Evolutionary conservation across 495 filamentous ascomycete species (phyloP), one percentile per base, ranked within the genome.

Genomic region (Penicillium crystallinum): DNA sequence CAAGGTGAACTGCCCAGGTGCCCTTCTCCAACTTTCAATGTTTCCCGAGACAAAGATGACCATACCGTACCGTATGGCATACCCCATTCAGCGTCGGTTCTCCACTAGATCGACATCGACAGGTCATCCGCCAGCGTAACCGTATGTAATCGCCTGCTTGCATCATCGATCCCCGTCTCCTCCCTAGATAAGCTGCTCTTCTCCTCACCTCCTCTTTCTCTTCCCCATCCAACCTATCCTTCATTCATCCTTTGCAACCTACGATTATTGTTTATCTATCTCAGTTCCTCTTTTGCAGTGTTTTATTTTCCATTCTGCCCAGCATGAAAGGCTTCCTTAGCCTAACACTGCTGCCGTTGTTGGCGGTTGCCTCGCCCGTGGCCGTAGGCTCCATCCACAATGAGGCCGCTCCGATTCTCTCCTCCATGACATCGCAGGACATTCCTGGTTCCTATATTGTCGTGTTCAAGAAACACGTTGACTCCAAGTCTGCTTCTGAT

Each of bases 381-480:
- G 77, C 88, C 63, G 78, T 85, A 52, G 85, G 84, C 57, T 87
- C 90, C 58, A 88, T 93, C 68, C 87, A 95, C 71, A 84, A 88
- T 60, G 89, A 85, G 54, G 85, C 85, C 37, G 93, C 95, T 57
- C 95, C 95, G 58, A 77, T 99, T 56, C 75, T 97, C 60, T 92
- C 91, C 14, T 86, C 91, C 7, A 71, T 78, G 23, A 85, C 86
- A 61, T 78, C 90, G 23, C 74, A 88, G 57, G 79, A 83, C 60
- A 81, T 99, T 30, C 87, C 90, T 40, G 87, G 96, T 75, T 90
- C 89, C 34, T 99, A 97, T 71, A 96, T 99, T 72, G 74, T 99
- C 73, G 89, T 95, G 57, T 97, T 99, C 82, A 97, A 99, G 84
- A 87, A 92, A 70, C 90, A 97, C 66, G 86, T 99, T 48, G 76